Conservation (phyloP, 1,139 yeast species). For the Kodamaea arcana region DNA sequence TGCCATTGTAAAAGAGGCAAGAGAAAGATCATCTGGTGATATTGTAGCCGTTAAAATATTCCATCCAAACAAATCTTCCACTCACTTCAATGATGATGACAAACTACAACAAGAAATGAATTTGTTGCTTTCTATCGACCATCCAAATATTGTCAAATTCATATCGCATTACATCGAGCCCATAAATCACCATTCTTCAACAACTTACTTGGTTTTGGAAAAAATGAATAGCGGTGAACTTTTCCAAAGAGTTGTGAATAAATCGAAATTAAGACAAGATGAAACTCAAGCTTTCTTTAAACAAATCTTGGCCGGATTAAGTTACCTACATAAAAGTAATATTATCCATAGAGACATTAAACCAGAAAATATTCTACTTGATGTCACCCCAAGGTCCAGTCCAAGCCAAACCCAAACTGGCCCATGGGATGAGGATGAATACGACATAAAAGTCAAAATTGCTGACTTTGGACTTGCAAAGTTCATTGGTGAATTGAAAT, state of each 20-base stretch:
- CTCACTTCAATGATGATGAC: conserved; percentile 36
- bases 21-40: conserved; percentile 52
- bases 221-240: conserved; percentile 73
- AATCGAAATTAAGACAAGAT: conserved; percentile 54
- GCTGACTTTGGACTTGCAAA: conserved; percentile 55
- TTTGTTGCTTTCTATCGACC: conserved; percentile 61
- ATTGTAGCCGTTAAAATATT: conserved; percentile 73
- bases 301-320: conserved; percentile 60
- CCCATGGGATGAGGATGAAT: conserved; percentile 66
- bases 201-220: conserved; percentile 68
- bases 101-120: conserved; percentile 67
- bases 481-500: conserved; percentile 25
- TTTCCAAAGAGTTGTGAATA: conserved; percentile 64
- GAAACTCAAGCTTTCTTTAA: conserved; percentile 60
- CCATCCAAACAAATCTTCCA: conserved; percentile 51
- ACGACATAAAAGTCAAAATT: conserved; percentile 62
- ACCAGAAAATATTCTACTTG: conserved; percentile 84
- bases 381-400: conserved; percentile 47
- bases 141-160: conserved; percentile 66
- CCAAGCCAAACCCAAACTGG: conserved; percentile 55
- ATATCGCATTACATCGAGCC: conserved; percentile 70
- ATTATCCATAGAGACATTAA: conserved; percentile 87
- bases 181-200: conserved; percentile 45
- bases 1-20: conserved; percentile 72
- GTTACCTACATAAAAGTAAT: conserved; percentile 64